These are phyloP conservation scores for Podochytrium sp. DNA, from an alignment of 192 early-diverging fungal species.

Conservation along the genomic window DNA sequence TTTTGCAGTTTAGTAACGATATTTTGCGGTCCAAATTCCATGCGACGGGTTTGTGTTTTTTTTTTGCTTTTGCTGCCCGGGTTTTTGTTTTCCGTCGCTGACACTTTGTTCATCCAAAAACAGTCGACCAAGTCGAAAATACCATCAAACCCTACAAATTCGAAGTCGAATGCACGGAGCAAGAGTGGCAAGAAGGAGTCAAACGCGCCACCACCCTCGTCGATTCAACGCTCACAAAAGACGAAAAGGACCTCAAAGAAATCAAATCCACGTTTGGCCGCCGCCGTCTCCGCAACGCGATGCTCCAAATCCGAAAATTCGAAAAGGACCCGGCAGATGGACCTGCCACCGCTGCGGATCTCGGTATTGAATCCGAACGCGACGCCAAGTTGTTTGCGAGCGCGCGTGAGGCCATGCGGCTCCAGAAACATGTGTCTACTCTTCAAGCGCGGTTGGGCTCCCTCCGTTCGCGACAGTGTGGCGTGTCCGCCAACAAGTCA, in stretches of 20 bases:
- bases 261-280: slow-evolving; percentile 79
- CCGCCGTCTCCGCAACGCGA: slow-evolving; percentile 81
- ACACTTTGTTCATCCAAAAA: too few species aligned
- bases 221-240: slow-evolving; percentile 80
- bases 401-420: slow-evolving; percentile 77
- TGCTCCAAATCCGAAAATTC: slow-evolving; percentile 73
- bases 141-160: slow-evolving; percentile 99
- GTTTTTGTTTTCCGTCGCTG: not conserved
- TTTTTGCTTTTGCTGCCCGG: not conserved
- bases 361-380: slow-evolving; percentile 66
- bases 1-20: slow-evolving; percentile 83
- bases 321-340: slow-evolving; percentile 51
- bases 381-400: slow-evolving; percentile 75
- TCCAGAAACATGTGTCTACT: slow-evolving; percentile 76
- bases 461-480: slow-evolving; percentile 80
- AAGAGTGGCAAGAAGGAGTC: slow-evolving; percentile 91
- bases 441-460: slow-evolving; percentile 83
- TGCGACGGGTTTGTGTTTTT: slow-evolving; percentile 44
- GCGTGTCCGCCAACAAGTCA: slow-evolving; percentile 78
- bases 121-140: slow-evolving; percentile 97
- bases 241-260: slow-evolving; percentile 67
- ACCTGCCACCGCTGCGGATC: slow-evolving; percentile 47
- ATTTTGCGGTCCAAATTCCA: slow-evolving; percentile 87
- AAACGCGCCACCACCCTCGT: slow-evolving; percentile 76
- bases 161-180: slow-evolving; percentile 89